Evolutionary conservation across 2,329 filamentous ascomycete genomes (phyloP), one percentile per base, ranked within the genome.

Genomic region (Fonsecaea multimorphosa): DNA sequence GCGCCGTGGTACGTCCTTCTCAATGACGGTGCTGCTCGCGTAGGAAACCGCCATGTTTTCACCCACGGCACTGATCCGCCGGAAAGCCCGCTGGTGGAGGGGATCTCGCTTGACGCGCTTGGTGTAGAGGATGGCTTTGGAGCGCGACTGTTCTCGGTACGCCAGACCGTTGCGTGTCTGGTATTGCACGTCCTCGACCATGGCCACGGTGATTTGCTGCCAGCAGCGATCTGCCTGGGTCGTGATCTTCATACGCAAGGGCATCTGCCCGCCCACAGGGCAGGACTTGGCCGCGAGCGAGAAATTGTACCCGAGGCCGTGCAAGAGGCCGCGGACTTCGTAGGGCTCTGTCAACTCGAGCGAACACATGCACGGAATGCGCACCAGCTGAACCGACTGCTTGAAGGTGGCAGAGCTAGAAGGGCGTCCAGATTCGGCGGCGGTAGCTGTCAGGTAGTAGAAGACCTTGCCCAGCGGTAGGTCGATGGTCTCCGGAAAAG

Each of bases 151-250:
- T 54, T 61, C 58, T 14, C 58, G n/a, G 5, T 55, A 31, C 9
- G 36, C 58, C 49, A 54, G 34, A 9, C 49, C 49, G 14, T 54
- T 29, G 5, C 58, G 46, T 12, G 58, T 61, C 14, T 38, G 58
- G n/a, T 61, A 61, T 29, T 63, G 52, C 34, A 63, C 38, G 6
- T 56, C 61, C 34, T 63, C 61, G 31, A 63, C 61, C 53, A 63
- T 22, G 11, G 61, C 31, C 7, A 63, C 53, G 22, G 44, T 58
- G 52, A 63, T 63, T 12, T 49, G 46, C 36, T 61, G 58, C 58
- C 58, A 61, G 19, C 32, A 61, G 6, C 58, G 58, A 44, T 61
- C 58, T 8, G 31, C 11, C 5, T 36, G 58, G 27, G 58, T 54
- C 9, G 58, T 44, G 12, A 61, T 38, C 16, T 54, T 61, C 31